Base-by-base conservation (phyloP, 78 protist genomes). In the Tieghemostelium lacteum region DNA sequence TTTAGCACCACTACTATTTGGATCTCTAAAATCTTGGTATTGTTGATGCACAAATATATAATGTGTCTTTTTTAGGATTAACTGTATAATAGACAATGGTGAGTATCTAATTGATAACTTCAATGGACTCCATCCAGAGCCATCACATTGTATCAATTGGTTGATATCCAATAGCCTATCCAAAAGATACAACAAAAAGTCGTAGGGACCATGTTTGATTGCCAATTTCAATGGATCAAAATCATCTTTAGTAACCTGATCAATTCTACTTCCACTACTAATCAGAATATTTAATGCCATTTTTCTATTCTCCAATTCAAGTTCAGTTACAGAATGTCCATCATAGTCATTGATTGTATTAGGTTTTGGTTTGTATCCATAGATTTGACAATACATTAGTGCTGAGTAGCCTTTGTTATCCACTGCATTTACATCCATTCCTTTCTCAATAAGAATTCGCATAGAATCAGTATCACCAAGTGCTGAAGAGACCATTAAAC, bases 151-250 rank as follows among this genome's bases (percentile, higher is more conserved):
- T 28, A 49, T 4, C 49, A 57, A 24, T 1, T 26, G 6, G 16
- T 49, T 39, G 22, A 22, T 4, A 2, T 28, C 28, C n/a, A 40
- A 0, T 31, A 26, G 63, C 6, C 33, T 62, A 45, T 62, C 70
- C 1, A 75, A 19, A 20, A 62, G 33, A 45, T 45, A 60, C 54
- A n/a, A 42, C 10, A 40, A 70, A 26, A 76, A 64, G 5, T 63
- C 71, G 10, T 58, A 33, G 2, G 85, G 85, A 31, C 89, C 74
- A 58, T 80, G 89, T 52, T 80, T 80, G 16, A 69, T 80, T 12
- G 89, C 89, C 28, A 80, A 24, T 42, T 66, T 80, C 28, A 80
- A 33, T 6, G 89, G 78, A 2, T 73, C 36, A 70, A 73, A 80
- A 34, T 80, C 89, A 26, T 80, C 77, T 22, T 57, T 80, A 26